Base-by-base conservation (phyloP, 1,284 basidiomycete genomes). In the Rugosomyces carneus region DNA sequence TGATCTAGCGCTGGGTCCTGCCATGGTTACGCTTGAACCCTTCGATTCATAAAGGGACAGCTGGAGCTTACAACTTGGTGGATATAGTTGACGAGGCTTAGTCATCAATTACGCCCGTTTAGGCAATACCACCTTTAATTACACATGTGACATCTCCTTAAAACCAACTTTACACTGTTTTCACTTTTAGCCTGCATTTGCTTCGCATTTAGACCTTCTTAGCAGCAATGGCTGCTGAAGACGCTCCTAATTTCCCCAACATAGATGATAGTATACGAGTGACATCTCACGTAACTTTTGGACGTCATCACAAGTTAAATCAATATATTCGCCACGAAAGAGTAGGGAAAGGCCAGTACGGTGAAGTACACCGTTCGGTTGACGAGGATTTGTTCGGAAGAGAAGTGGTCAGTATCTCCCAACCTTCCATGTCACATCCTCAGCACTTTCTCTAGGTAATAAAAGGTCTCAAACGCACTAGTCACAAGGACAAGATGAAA, bases 241-340 rank as follows among this genome's bases (percentile, higher is more conserved):
- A 46, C 13, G 9, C 20, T 5, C 10, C 23, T 35, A 16, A 10
- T 18, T 29, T 36, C 20, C 24, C 24, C 6, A 13, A 8, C 10
- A 34, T 36, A 32, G 40, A 42, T 19, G 29, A 45, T 23, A 35
- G 26, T 23, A 43, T 40, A 39, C 29, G 51, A 49, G 51, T 57
- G 9, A 63, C 59, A 15, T 45, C 54, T 37, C 37, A 50, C 13
- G 31, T 15, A 8, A 3, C 15, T 3, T 4, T 7, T 34, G 61
- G 61, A 31, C 58, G 60, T 43, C 65, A 55, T 44, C 66, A 71
- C 42, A 81, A 51, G 41, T 50, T 66, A 38, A 68, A 67, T 47
- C 62, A 68, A 44, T 69, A 68, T 47, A 45, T 51, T 15, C 57
- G 60, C 40, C 56, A 58, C 9, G 55, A 56, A 19, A 61, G 58